Base-by-base conservation (phyloP, 108 stramenopile species). In the Nannochloropsis gaditana region DNA sequence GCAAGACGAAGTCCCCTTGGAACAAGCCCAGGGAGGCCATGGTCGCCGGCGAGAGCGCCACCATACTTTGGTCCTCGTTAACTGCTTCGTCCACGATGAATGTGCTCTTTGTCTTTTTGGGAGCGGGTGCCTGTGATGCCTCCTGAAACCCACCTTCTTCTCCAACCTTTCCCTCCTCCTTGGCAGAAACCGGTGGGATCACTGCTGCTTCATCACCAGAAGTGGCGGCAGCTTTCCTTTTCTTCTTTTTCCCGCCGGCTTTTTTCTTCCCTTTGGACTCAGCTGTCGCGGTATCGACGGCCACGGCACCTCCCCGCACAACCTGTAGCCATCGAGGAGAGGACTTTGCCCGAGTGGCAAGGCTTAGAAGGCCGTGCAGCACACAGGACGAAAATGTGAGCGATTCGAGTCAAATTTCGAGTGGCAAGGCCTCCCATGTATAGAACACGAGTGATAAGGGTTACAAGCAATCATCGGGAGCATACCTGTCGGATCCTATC, bases 1-100 rank as follows among this genome's bases (percentile, higher is more conserved):
- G 81, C 86, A 91, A 41, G 10, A 91, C 90, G 31, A 84, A 86
- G 80, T 91, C 91, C 17, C 91, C 90, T 73, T 89, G 85, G 85
- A 89, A 86, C 80, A 91, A 82, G 41, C 86, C 90, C 43, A 91
- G 85, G 85, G 21, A 11, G 21, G 21, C 80, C 80, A 81, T 81
- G 21, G 80, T 81, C 3, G 8, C 80, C 80, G 19, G 19, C 5
- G 21, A 41, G 41, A 81, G 80, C 21, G 80, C 80, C 11, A 31
- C 21, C 80, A 81, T 42, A 9, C 41, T 41, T n/a, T 81, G 5
- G 41, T 81, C 80, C 41, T 81, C 80, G 41, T 42, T 81, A 11
- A 42, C 80, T n/a, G 80, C 80, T 41, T 81, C 80, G 41, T 81
- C 41, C 80, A 81, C 41, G 80, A 31, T 31, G 41, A 42, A 31